These are phyloP conservation scores for Phalaenopsis aphrodite DNA, from an alignment of 106 monocot genomes.

Conservation along the genomic window DNA sequence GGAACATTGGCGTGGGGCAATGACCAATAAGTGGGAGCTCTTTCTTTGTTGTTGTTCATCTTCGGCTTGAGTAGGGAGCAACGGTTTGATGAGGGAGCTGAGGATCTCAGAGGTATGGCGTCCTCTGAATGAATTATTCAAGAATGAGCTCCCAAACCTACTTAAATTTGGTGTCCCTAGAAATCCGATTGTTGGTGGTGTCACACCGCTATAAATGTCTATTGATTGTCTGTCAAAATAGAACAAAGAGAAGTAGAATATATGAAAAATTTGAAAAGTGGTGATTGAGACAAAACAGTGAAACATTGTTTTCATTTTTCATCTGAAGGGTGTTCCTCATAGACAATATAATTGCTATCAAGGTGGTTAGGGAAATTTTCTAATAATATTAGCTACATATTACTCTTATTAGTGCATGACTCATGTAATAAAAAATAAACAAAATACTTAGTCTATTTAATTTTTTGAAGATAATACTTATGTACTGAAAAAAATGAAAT, in stretches of 20 bases:
- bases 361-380: too few species aligned
- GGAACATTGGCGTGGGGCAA: slow-evolving; percentile 35
- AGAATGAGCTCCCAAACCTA: slow-evolving; percentile 74
- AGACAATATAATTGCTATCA: too few species aligned
- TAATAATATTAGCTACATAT: too few species aligned
- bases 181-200: slow-evolving; percentile 61
- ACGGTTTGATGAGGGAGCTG: slow-evolving; percentile 61
- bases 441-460: too few species aligned
- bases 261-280: too few species aligned
- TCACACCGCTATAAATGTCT: slow-evolving; percentile 77
- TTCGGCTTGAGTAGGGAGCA: slow-evolving; percentile 33
- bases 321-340: too few species aligned
- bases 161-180: slow-evolving; percentile 31
- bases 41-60: slow-evolving; percentile 31
- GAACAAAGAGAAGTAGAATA: not conserved
- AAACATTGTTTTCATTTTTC: too few species aligned
- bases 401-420: too few species aligned
- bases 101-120: slow-evolving; percentile 67
- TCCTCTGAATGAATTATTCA: slow-evolving; percentile 65
- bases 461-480: too few species aligned
- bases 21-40: slow-evolving; percentile 49
- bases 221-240: slow-evolving; percentile 75
- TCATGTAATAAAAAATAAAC: too few species aligned
- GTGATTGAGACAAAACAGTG: too few species aligned
- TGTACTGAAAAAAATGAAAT: too few species aligned